Evolutionary conservation across 2,329 filamentous ascomycete species (phyloP).

Genomic region (Rhinocladiella similis): DNA sequence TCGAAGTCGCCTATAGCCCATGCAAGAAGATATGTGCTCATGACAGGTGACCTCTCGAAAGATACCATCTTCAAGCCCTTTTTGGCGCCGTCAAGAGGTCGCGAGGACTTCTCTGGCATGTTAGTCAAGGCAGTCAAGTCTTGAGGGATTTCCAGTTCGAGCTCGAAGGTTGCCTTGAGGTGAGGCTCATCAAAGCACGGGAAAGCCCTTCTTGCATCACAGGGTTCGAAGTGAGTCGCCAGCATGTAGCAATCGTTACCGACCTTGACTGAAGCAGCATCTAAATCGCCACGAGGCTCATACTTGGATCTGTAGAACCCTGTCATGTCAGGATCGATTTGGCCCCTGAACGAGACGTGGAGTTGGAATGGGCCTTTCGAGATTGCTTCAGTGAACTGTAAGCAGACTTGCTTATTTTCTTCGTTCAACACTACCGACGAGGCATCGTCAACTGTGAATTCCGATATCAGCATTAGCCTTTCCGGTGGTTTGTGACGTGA

Average conservation of each 20-base stretch:
- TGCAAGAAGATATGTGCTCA: slow-evolving; percentile 74
- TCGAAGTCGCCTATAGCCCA: slow-evolving; percentile 98
- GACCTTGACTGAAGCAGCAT: slow-evolving; percentile 73
- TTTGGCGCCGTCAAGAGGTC: slow-evolving; percentile 65
- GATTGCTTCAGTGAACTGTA: not conserved
- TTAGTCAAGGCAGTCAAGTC: slow-evolving; percentile 88
- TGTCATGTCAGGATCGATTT: slow-evolving; percentile 84
- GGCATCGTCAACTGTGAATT: not conserved
- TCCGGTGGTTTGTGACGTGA: not conserved
- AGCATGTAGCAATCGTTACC: slow-evolving; percentile 68
- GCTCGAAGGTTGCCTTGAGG: slow-evolving; percentile 91
- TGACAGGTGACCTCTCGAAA: slow-evolving; percentile 79
- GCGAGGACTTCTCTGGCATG: slow-evolving; percentile 75
- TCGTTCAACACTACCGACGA: not conserved
- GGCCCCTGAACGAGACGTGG: slow-evolving; percentile 71
- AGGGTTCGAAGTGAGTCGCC: slow-evolving; percentile 95
- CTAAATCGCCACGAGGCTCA: slow-evolving; percentile 70
- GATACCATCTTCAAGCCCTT: slow-evolving; percentile 62
- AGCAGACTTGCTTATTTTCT: not conserved
- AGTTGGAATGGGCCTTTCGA: slow-evolving; percentile 65
- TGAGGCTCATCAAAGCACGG: slow-evolving; percentile 98
- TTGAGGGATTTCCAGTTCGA: slow-evolving; percentile 85
- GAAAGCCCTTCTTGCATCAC: slow-evolving; percentile 89
- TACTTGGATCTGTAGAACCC: slow-evolving; percentile 94
- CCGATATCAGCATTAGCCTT: not conserved